phyloP scores from a whole-genome alignment of 805 yeast species.

The Saccharomycopsis guyanensis region DNA sequence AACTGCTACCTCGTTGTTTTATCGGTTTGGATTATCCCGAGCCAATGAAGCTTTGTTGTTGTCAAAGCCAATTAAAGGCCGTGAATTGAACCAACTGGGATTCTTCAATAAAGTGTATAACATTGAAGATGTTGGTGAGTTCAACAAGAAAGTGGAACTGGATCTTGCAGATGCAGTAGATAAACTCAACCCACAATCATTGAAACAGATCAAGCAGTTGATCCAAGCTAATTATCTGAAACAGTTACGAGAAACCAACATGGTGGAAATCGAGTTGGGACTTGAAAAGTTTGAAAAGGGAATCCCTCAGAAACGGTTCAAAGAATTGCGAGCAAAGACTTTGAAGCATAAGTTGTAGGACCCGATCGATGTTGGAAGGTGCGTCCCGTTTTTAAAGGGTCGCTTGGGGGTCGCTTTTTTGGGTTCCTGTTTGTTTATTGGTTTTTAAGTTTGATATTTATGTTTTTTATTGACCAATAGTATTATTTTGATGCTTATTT shows the following conservation, averaged over 20 bases:
- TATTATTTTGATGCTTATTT: too few relatives aligned
- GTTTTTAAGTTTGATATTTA: too few relatives aligned
- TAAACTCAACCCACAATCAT: constrained; percentile 39
- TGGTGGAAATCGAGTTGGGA: constrained; percentile 64
- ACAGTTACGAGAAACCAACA: constrained; percentile 41
- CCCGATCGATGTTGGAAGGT: too few relatives aligned
- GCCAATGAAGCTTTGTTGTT: constrained; percentile 69
- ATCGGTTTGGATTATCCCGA: constrained; percentile 63
- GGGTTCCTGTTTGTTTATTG: too few relatives aligned
- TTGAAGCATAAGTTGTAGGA: constrained; percentile 52
- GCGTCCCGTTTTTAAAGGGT: too few relatives aligned
- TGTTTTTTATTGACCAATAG: too few relatives aligned
- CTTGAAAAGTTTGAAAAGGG: constrained; percentile 64
- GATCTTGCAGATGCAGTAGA: constrained; percentile 32
- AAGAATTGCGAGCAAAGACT: constrained; percentile 43
- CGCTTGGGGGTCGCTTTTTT: too few relatives aligned
- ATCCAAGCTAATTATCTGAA: constrained; percentile 29
- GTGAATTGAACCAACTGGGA: constrained; percentile 49
- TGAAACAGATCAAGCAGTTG: constrained; percentile 39
- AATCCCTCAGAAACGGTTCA: constrained; percentile 63
- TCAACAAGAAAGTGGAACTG: constrained; percentile 34
- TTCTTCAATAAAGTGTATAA: constrained; percentile 53
- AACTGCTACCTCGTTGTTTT: constrained; percentile 56
- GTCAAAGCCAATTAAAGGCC: constrained; percentile 55
- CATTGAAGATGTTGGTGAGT: constrained; percentile 30